These are phyloP conservation scores for Harrya chromipes DNA, from an alignment of 768 basidiomycete species.

Conservation along the genomic window DNA sequence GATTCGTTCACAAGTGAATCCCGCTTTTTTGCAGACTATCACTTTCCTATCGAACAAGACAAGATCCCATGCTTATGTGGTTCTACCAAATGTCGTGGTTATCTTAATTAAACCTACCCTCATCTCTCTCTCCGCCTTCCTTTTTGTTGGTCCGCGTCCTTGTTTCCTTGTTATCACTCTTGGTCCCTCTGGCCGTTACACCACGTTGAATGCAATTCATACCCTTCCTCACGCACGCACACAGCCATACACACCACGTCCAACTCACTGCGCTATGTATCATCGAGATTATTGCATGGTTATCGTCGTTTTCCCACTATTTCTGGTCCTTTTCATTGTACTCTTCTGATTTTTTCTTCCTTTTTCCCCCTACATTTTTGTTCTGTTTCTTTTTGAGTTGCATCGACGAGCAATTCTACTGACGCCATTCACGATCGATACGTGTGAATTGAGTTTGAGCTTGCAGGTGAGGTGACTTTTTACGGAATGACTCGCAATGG, in stretches of 20 bases:
- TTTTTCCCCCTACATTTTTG: neutral
- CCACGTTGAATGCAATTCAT: slow-evolving; percentile 16
- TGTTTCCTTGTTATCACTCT: neutral
- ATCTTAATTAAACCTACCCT: slow-evolving; percentile 71
- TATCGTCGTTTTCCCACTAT: neutral
- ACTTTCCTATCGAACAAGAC: slow-evolving; percentile 98
- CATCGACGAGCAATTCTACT: slow-evolving; percentile 15
- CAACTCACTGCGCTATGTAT: slow-evolving; percentile 32
- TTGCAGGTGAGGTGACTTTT: too few species aligned
- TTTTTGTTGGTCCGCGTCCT: neutral
- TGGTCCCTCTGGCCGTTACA: slow-evolving; percentile 7
- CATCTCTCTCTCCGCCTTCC: neutral
- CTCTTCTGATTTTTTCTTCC: neutral
- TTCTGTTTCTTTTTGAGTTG: slow-evolving; percentile 5
- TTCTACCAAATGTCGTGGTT: slow-evolving; percentile 88
- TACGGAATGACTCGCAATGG: too few species aligned
- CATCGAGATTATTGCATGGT: slow-evolving; percentile 26
- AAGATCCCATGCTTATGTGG: slow-evolving; percentile 94
- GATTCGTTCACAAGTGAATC: neutral
- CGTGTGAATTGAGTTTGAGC: too few species aligned
- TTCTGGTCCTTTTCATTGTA: neutral
- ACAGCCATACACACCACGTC: slow-evolving; percentile 2
- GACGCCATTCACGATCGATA: neutral
- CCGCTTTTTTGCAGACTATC: slow-evolving; percentile 66
- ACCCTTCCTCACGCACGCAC: slow-evolving; percentile 16